Evolutionary conservation across 768 basidiomycete genomes (phyloP), one percentile per base, ranked within the genome.

Genomic region (Hygrophoropsis aurantiaca): DNA sequence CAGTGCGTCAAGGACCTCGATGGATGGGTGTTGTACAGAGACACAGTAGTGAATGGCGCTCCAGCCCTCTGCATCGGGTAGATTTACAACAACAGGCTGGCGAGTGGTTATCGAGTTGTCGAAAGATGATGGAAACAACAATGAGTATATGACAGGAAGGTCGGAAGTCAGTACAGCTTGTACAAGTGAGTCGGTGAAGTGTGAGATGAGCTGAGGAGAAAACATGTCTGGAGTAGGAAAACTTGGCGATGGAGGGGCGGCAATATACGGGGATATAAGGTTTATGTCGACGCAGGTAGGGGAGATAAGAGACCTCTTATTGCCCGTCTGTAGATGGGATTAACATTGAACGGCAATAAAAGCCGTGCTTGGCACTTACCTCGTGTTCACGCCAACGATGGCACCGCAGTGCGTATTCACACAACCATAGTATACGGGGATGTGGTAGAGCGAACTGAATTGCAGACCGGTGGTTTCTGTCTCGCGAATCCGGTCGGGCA

Each of bases 41-140:
- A 76, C 81, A 58, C 84, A 86, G 56, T 89, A 73, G 55, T 90
- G 88, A 41, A 90, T 74, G 45, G 82, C 73, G 53, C 83, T 82
- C 85, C 87, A 88, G 40, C 86, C 87, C 41, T 77, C 73, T 5
- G 71, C 56, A 59, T 90, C 87, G 24, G 80, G 80, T 47, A 74
- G 60, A 68, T 90, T 90, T 57, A 90, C 80, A 50, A 90, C 78
- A 55, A 76, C 50, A 16, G 79, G 75, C 36, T 58, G 56, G 40
- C 52, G 55, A 40, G 62, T 59, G 33, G 56, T 42, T 21, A 73
- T 69, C 26, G 75, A 74, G 8, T 77, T 72, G 49, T 75, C 74
- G 54, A 72, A 61, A 5, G 72, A 58, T 42, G 68, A 55, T 44
- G 76, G 68, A 66, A 84, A 84, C 49, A 86, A 69, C 52, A 84